These are phyloP conservation scores for Mikania micrantha DNA, from an alignment of 129 eudicot species.

Conservation along the genomic window DNA sequence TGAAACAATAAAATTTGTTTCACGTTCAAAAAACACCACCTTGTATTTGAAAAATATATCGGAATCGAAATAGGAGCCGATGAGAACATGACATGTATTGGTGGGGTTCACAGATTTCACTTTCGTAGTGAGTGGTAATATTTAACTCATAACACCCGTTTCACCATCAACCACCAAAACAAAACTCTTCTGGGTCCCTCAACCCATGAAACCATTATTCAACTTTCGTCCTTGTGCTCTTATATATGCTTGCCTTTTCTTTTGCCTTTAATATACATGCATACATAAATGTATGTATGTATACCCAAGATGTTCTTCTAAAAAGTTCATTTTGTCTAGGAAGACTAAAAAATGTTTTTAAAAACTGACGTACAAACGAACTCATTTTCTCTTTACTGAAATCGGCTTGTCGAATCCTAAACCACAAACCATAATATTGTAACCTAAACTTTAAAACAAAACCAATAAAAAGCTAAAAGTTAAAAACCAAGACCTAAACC, in stretches of 20 bases:
- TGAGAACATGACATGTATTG: not conserved
- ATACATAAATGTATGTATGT: no score
- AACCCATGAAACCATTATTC: constrained; percentile 3
- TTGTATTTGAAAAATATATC: not conserved
- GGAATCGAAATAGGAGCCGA: not conserved
- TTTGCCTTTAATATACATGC: no score
- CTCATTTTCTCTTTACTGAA: no score
- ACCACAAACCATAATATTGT: no score
- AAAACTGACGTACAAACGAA: no score
- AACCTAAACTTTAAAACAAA: no score
- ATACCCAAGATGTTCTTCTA: no score
- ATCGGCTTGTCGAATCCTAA: no score
- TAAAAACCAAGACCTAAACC: no score
- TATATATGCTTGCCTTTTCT: not conserved
- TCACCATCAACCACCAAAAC: constrained; percentile 10
- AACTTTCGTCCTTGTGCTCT: not conserved
- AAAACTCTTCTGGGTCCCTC: constrained; percentile 3
- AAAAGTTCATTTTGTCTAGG: no score
- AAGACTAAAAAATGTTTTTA: no score
- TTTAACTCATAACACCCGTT: constrained; percentile 8
- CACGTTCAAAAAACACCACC: not conserved
- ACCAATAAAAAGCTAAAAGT: no score
- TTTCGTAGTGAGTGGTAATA: not conserved
- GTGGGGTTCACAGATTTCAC: not conserved
- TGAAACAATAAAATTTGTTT: not conserved